A percentile compares a stretch with the other conserved stretches of the same genome.
Conservation (phyloP, 495 filamentous ascomycete genomes). For the Penicillium longicatenatum region DNA sequence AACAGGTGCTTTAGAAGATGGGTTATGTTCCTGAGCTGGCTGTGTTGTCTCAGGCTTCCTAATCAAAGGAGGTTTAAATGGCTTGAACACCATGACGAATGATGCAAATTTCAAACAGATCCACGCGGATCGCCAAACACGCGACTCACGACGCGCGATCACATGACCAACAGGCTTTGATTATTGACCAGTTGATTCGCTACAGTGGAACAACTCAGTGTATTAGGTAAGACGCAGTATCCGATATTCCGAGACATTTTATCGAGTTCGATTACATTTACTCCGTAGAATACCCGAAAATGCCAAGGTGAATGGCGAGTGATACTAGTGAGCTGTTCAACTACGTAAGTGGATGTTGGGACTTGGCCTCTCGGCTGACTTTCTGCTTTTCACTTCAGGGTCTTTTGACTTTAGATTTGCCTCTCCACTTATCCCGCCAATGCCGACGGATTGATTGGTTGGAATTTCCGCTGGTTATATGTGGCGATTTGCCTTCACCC, state of each 20-base stretch:
- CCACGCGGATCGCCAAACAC: slow-evolving; percentile 2
- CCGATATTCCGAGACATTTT: too few species aligned
- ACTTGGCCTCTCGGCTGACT: too few species aligned
- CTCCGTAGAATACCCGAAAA: too few species aligned
- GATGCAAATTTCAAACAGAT: neutral
- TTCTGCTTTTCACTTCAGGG: neutral
- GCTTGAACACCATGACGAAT: slow-evolving; percentile 48
- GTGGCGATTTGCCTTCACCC: neutral
- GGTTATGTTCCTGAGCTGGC: slow-evolving; percentile 7
- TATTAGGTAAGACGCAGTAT: too few species aligned
- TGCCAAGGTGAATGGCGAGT: too few species aligned
- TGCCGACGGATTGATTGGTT: slow-evolving; percentile 9
- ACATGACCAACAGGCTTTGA: neutral
- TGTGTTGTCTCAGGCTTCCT: slow-evolving; percentile 30
- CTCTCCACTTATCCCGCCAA: neutral
- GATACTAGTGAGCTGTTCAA: too few species aligned
- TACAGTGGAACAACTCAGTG: too few species aligned
- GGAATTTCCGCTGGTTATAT: neutral
- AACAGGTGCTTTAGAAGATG: slow-evolving; percentile 34
- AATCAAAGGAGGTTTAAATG: slow-evolving; percentile 47
- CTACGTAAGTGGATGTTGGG: too few species aligned
- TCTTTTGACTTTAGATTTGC: neutral
- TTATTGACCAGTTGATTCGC: neutral
- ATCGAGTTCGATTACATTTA: too few species aligned
- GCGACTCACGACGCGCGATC: slow-evolving; percentile 3